phyloP scores from a whole-genome alignment of 2,329 filamentous ascomycete species.

The Macrophomina phaseolina region DNA sequence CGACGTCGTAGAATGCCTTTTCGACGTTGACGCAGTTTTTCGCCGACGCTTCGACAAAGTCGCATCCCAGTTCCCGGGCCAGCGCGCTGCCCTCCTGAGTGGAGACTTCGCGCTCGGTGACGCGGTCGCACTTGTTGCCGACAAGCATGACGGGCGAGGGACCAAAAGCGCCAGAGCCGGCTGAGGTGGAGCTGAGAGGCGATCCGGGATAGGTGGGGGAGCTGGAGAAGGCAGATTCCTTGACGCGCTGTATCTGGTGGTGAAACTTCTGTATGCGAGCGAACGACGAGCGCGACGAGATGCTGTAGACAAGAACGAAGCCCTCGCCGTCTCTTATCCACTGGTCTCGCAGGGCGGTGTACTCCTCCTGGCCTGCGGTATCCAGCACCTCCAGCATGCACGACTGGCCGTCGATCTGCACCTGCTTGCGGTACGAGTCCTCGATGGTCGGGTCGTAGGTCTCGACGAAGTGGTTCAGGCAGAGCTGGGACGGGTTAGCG shows the following conservation, averaged over 20 bases:
- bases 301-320: conserved; percentile 97
- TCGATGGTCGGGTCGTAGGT: conserved; percentile 76
- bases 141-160: conserved; percentile 96
- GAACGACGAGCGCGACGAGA: conserved; percentile 95
- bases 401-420: conserved; percentile 88
- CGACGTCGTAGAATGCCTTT: conserved; percentile 98
- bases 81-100: conserved; percentile 94
- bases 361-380: conserved; percentile 97
- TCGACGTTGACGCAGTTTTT: conserved; percentile 99
- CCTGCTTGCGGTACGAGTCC: conserved; percentile 72
- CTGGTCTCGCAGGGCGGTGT: conserved; percentile 93
- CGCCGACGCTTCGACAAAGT: conserved; percentile 95
- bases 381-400: conserved; percentile 98
- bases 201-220: conserved; percentile 80
- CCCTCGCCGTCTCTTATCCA: conserved; percentile 99
- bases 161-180: conserved; percentile 59
- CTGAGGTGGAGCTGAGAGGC: conserved; percentile 66
- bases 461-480: conserved; percentile 97
- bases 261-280: conserved; percentile 94
- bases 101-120: conserved; percentile 94
- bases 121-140: conserved; percentile 96
- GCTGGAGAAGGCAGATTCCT: conserved; percentile 78
- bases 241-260: conserved; percentile 95
- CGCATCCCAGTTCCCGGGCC: conserved; percentile 89
- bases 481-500: conserved; percentile 65